Percentiles rank a stretch among this genome's conserved stretches.
Conservation (phyloP, 371 early-diverging fungal species). For the Mortierella sp. region DNA sequence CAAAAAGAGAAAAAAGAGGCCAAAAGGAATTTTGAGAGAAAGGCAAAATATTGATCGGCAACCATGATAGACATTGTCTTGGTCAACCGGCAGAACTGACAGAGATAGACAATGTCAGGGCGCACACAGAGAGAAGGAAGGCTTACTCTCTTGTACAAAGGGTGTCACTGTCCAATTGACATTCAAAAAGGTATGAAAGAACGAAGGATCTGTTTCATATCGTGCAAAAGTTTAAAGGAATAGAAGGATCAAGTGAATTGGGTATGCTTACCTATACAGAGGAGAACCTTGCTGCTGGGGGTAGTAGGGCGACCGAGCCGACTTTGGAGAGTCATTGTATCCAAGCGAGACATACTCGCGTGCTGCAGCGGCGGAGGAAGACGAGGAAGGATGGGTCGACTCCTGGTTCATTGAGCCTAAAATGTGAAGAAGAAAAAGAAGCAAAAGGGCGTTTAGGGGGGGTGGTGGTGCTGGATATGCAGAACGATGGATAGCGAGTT, state of each 20-base stretch:
- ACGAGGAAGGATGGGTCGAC: conserved; percentile 17
- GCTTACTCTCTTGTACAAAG: not conserved
- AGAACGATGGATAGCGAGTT: not conserved
- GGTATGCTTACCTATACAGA: conserved; percentile 37
- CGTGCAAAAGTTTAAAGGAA: not conserved
- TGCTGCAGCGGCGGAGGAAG: conserved; percentile 11
- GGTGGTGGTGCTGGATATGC: not conserved
- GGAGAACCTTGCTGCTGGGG: conserved; percentile 18
- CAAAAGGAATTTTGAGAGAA: conserved; percentile 2
- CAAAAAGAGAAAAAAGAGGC: not conserved
- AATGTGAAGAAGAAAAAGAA: not conserved
- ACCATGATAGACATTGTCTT: no score
- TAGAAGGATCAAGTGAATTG: not conserved
- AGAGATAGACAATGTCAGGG: not conserved
- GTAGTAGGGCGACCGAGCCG: conserved; percentile 35
- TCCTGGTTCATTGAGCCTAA: conserved; percentile 27
- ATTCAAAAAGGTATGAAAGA: not conserved
- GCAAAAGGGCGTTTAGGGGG: not conserved
- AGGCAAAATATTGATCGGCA: not conserved
- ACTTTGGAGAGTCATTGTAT: conserved; percentile 26
- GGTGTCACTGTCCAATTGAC: not conserved
- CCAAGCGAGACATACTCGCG: conserved; percentile 22
- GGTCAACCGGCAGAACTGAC: no score
- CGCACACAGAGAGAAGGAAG: not conserved
- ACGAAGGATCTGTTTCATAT: not conserved